Percentiles rank a stretch among this genome's conserved stretches.
phyloP scores from a whole-genome alignment of 306 rosid genomes.

The Albizia julibrissin region DNA sequence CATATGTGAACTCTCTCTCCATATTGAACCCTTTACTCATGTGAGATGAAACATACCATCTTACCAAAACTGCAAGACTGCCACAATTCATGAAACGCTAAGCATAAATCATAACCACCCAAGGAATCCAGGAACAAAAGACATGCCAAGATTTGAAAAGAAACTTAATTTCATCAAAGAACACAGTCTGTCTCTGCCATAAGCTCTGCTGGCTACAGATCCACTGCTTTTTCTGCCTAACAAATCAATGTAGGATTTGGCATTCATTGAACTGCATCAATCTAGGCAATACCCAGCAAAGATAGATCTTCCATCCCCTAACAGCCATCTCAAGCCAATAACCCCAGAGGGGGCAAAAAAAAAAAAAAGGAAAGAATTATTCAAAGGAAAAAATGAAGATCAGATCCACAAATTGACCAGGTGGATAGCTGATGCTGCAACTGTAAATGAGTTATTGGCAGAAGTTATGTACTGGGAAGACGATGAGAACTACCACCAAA shows the following conservation, averaged over 20 bases:
- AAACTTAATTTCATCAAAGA: background rate
- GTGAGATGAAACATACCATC: background rate
- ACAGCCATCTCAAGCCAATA: background rate
- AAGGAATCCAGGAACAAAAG: background rate
- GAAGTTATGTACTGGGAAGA: slow-evolving; percentile 48
- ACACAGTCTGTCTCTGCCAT: slow-evolving; percentile 6
- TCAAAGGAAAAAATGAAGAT: background rate
- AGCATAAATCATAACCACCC: background rate
- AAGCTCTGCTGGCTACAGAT: background rate
- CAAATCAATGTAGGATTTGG: background rate
- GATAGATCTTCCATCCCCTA: slow-evolving; percentile 21
- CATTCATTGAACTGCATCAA: background rate
- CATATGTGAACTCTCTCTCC: background rate
- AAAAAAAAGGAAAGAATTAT: slow-evolving; percentile 1
- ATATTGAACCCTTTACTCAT: background rate
- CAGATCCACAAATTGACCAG: slow-evolving; percentile 38
- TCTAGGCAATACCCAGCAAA: slow-evolving; percentile 20
- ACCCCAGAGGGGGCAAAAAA: background rate
- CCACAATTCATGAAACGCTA: background rate
- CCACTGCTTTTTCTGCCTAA: slow-evolving; percentile 4
- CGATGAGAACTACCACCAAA: slow-evolving; percentile 22
- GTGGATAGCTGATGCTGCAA: slow-evolving; percentile 53
- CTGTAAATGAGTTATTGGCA: slow-evolving; percentile 51
- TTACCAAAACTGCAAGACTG: background rate
- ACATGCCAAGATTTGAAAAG: background rate